Base-by-base conservation (phyloP, 352 stramenopile species). In the Globisporangium lucens region DNA sequence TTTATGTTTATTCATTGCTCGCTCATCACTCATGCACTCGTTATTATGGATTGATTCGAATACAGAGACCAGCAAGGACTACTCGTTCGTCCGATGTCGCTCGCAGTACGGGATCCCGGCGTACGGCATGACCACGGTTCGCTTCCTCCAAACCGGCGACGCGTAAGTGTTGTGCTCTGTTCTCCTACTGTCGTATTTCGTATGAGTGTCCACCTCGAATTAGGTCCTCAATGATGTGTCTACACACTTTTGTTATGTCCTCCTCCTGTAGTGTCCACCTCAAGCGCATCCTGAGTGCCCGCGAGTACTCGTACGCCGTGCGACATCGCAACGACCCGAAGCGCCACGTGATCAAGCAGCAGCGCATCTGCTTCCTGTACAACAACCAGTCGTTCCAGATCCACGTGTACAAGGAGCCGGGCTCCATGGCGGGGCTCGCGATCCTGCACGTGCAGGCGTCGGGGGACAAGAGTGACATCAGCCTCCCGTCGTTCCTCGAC, bases 351-450 rank as follows among this genome's bases (percentile, higher is more conserved):
- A 93, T 95, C 74, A 95, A 95, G 77, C 87, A 95, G 75, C 85
- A 93, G 69, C 87, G 87, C 53, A 92, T 93, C 70, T 95, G 87
- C 69, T 95, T 95, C 43, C 58, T 95, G 56, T 91, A 93, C 74
- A 75, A 90, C 69, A 93, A 93, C 71, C 87, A 93, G 71, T 95
- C 87, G 47, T 91, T 93, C 72, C 85, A 95, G 71, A 88, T 95
- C 51, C 87, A 95, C 70, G 74, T 92, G 33, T 95, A 95, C 77
- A 95, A 95, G 68, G 87, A 93, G 62, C 87, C 87, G 29, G 69
- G 70, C 5, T 67, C 78, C 6, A 75, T 95, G 67, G 82, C 78
- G 2, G 80, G 79, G 0, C 82, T 91, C 10, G 75, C 80, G 58
- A 84, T 95, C 55, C 70, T 93, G 56, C 87, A 95, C 43, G 77